phyloP scores from a whole-genome alignment of 2,329 filamentous ascomycete genomes.

The Aspergillus jensenii region DNA sequence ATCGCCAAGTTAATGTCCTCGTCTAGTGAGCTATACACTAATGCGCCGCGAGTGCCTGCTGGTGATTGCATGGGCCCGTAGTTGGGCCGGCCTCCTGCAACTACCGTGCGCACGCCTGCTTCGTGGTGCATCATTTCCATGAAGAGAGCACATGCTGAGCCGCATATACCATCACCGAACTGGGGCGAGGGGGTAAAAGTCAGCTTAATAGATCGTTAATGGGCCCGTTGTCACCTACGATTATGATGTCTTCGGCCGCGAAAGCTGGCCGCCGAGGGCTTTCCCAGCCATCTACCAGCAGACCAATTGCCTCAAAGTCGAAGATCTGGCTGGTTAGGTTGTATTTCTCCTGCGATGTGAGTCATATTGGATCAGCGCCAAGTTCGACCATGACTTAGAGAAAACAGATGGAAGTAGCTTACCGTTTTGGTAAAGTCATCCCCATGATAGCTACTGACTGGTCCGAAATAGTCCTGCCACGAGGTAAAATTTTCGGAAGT shows the following conservation, averaged over 20 bases:
- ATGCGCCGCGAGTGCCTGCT: conserved; percentile 59
- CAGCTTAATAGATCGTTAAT: too few species aligned
- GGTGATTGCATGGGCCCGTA: conserved; percentile 58
- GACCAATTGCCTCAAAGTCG: neutral
- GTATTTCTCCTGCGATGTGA: neutral
- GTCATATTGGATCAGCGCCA: too few species aligned
- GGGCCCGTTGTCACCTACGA: conserved; percentile 9
- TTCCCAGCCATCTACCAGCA: neutral
- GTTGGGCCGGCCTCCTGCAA: conserved; percentile 57
- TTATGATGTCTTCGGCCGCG: conserved; percentile 29
- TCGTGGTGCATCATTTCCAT: conserved; percentile 52
- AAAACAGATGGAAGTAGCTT: too few species aligned
- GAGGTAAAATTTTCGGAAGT: neutral
- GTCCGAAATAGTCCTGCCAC: neutral
- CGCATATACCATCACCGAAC: conserved; percentile 56
- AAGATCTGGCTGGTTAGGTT: neutral
- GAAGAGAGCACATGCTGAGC: conserved; percentile 59
- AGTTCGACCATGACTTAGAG: too few species aligned
- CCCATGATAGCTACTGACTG: neutral
- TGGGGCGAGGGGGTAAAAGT: too few species aligned
- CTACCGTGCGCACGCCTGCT: conserved; percentile 53
- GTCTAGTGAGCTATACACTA: neutral
- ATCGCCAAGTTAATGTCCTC: neutral
- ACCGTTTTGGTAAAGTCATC: neutral
- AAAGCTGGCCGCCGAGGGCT: conserved; percentile 12